Evolutionary conservation across 2,329 filamentous ascomycete species (phyloP), one percentile per base, ranked within the genome.

Genomic region (Didymella glomerata): DNA sequence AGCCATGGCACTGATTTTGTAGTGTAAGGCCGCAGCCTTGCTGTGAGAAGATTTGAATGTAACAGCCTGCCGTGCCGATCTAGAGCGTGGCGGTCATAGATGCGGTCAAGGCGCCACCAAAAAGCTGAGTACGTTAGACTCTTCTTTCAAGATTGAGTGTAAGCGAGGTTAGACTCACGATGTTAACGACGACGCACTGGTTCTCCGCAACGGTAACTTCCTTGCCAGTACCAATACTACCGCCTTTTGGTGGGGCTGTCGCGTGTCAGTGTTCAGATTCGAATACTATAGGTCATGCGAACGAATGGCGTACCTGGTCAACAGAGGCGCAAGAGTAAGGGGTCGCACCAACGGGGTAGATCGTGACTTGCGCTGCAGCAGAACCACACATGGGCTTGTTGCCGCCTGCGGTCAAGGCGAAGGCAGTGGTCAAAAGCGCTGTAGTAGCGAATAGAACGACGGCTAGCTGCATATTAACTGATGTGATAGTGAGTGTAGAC

Each of bases 1-100:
- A 54, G 1, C 50, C 56, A 22, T 59, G 46, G 9, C 50, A 54
- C n/a, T 49, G 42, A 14, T 59, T 59, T 10, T 53, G 49, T 30
- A 54, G 24, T 22, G 56, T 59, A 6, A 59, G 28, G 14, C 49
- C 45, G 32, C 50, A 59, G 30, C 50, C 45, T n/a, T 48, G 41
- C 18, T 59, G 56, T 1, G 27, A 20, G 46, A 49, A 54, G 16
- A 54, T 49, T 20, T 50, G 46, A 14, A 59, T 50, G 14, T 50
- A 54, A n/a, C 50, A 54, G 6, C 50, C 50, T 8, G 40, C 14
- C 2, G 56, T 27, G 11, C 56, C 50, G 1, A 45, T 59, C 38
- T 59, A 54, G 8, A 50, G 49, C 2, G 27, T 40, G 0, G 49
- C 28, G 1, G 50, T 54, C 50, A 59, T 36, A 3, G 18, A 27